phyloP scores from a whole-genome alignment of 352 stramenopile genomes.

The Globisporangium viniferum region DNA sequence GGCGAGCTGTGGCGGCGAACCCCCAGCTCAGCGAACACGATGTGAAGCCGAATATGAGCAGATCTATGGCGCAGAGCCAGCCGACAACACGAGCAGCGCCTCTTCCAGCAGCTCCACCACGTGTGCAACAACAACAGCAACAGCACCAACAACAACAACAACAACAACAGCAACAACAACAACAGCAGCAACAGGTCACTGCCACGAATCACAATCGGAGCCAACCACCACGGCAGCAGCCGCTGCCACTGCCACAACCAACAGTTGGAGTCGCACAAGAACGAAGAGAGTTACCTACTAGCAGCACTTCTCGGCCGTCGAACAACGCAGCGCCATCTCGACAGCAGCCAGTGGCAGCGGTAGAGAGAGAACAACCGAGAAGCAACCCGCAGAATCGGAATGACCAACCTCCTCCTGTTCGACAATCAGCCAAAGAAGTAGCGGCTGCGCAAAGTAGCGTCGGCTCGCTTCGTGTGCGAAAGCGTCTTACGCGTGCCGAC shows the following conservation, averaged over 20 bases:
- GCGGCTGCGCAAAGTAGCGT: neutral
- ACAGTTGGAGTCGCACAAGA: neutral
- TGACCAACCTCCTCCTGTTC: neutral
- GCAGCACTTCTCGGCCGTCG: neutral
- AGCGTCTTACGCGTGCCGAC: neutral
- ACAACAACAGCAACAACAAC: no score
- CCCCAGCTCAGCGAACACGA: neutral
- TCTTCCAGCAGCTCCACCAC: neutral
- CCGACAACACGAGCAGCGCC: no score
- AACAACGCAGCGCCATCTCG: neutral
- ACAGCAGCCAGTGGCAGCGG: neutral
- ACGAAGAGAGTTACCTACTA: neutral
- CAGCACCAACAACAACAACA: constrained; percentile 19
- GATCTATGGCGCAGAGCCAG: neutral
- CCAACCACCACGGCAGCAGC: constrained; percentile 7
- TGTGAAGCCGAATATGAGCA: constrained; percentile 4
- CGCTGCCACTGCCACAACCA: constrained; percentile 3
- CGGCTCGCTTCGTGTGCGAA: neutral
- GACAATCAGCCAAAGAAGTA: neutral
- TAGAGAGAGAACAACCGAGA: neutral
- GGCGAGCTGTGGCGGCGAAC: constrained; percentile 8
- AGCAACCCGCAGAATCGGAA: no score
- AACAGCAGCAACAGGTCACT: neutral
- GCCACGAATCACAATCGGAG: constrained; percentile 8
- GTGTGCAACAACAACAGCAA: neutral